These are phyloP conservation scores for Graphilbum fragrans DNA, from an alignment of 2,329 filamentous ascomycete species.

Conservation along the genomic window DNA sequence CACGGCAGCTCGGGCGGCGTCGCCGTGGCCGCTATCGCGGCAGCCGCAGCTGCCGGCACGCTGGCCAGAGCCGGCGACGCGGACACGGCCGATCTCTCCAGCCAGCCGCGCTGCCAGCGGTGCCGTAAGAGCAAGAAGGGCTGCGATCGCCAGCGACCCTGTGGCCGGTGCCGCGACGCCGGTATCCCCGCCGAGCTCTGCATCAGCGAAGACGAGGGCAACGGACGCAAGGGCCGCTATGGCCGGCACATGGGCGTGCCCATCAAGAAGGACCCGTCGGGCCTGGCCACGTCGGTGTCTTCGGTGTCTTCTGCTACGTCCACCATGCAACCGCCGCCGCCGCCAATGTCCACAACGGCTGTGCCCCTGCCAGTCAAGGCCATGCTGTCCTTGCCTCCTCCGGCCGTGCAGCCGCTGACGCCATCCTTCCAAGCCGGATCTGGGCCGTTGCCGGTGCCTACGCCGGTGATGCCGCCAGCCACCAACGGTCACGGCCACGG, in stretches of 20 bases:
- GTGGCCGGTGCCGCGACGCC: slow-evolving; percentile 89
- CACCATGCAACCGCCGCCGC: slow-evolving; percentile 5
- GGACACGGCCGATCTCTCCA: slow-evolving; percentile 83
- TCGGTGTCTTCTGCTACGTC: slow-evolving; percentile 13
- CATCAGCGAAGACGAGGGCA: slow-evolving; percentile 94
- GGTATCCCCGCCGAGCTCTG: slow-evolving; percentile 89
- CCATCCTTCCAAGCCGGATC: no score
- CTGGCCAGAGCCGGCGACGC: slow-evolving; percentile 53
- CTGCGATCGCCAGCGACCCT: slow-evolving; percentile 91
- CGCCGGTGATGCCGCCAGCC: background rate
- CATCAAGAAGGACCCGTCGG: slow-evolving; percentile 48
- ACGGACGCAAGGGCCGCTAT: slow-evolving; percentile 91
- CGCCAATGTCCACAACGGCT: background rate
- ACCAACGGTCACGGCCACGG: background rate
- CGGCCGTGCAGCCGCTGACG: no score
- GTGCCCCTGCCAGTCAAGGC: background rate
- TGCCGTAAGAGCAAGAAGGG: slow-evolving; percentile 99
- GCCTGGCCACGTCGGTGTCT: slow-evolving; percentile 16
- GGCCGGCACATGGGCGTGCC: slow-evolving; percentile 59
- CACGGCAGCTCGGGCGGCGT: slow-evolving; percentile 25
- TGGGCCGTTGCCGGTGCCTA: no score
- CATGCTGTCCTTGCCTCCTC: background rate
- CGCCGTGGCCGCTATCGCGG: background rate
- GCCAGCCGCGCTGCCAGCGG: slow-evolving; percentile 92
- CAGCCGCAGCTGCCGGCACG: slow-evolving; percentile 10